A percentile compares a stretch with the other conserved stretches of the same genome.
Evolutionary conservation across 78 protist species (phyloP).

Genomic region (Pirum gemmata): DNA sequence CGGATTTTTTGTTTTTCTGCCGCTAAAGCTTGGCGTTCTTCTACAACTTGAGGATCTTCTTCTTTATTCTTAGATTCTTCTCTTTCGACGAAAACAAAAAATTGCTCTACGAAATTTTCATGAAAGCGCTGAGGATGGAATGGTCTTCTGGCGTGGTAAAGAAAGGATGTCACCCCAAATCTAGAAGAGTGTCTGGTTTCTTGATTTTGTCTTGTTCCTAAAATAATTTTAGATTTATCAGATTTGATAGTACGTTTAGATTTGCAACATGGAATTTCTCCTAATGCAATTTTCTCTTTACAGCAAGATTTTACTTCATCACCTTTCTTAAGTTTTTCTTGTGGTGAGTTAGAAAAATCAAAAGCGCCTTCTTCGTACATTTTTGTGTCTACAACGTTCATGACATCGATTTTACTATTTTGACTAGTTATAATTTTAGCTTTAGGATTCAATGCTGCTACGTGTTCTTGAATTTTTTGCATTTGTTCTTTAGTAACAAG

Average conservation of each 20-base stretch:
- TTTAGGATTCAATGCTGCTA: constrained; percentile 35
- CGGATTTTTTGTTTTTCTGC: background rate
- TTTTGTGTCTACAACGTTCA: constrained; percentile 59
- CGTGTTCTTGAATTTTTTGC: background rate
- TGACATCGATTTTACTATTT: constrained; percentile 43
- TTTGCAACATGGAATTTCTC: background rate
- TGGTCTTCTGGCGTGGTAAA: constrained; percentile 69
- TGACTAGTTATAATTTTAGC: constrained; percentile 55
- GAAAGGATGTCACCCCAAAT: constrained; percentile 74
- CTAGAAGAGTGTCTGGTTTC: constrained; percentile 68
- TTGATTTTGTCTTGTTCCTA: background rate
- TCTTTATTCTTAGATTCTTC: background rate
- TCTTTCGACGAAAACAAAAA: background rate
- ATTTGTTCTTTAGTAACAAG: background rate
- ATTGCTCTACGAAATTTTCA: background rate
- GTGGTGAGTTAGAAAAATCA: constrained; percentile 46
- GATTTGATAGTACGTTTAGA: background rate
- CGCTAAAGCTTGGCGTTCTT: background rate
- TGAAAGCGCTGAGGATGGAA: constrained; percentile 70
- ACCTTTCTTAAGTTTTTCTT: background rate
- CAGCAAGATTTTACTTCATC: too few species aligned
- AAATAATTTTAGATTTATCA: background rate
- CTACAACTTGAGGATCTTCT: background rate
- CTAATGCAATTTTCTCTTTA: background rate
- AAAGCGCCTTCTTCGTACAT: constrained; percentile 62